Percentiles rank a stretch among this genome's conserved stretches.
Conservation (phyloP, 106 monocot species). For the Dendrobium chrysotoxum region DNA sequence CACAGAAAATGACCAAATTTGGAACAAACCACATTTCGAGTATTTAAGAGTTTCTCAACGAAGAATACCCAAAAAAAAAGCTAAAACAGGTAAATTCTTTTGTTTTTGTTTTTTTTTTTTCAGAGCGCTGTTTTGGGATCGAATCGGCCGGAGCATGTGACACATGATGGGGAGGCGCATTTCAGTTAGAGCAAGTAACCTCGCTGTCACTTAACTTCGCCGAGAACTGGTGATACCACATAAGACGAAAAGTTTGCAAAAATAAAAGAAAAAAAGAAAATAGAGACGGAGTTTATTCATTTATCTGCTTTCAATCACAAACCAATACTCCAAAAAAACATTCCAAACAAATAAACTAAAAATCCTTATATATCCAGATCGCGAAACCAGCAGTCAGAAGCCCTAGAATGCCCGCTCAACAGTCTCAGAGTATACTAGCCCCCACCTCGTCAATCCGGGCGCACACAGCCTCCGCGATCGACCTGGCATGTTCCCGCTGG, state of each 20-base stretch:
- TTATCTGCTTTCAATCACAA: conserved; percentile 2
- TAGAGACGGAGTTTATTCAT: background rate
- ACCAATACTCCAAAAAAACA: conserved; percentile 3
- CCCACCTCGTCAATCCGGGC: conserved; percentile 61
- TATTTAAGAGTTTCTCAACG: background rate
- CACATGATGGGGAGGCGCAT: background rate
- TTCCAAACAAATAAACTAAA: conserved; percentile 8
- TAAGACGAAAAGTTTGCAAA: background rate
- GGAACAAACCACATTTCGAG: background rate
- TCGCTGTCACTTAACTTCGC: background rate
- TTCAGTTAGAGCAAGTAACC: background rate
- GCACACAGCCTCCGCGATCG: conserved; percentile 76
- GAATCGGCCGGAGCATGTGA: background rate
- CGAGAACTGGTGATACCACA: background rate
- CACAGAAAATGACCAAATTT: background rate
- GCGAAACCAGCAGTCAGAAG: background rate
- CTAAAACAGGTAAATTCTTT: background rate
- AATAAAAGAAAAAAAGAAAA: background rate
- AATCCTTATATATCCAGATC: background rate
- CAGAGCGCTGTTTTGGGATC: background rate
- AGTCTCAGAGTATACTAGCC: background rate
- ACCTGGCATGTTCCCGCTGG: conserved; percentile 42
- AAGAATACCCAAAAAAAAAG: background rate
- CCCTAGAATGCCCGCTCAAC: conserved; percentile 3
- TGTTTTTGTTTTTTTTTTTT: background rate